Evolutionary conservation across 148 eudicot species (phyloP), one percentile per base, ranked within the genome.

Genomic region (Diospyros lotus): DNA sequence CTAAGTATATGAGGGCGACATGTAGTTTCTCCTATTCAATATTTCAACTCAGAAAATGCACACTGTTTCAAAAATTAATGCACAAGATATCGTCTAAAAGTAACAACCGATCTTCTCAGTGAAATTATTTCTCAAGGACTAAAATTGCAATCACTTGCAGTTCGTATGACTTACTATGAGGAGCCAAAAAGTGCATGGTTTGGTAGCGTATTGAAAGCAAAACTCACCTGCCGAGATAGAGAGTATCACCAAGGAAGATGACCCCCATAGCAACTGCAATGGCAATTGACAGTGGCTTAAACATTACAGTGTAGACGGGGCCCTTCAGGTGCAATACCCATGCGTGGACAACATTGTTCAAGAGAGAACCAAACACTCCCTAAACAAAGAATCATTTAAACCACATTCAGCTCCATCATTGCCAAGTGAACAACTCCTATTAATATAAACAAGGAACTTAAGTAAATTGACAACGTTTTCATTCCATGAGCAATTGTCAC

Each of bases 241-340:
- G 86, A 65, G 80, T 56, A 40, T 93, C 92, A 1, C 96, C 92
- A 0, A 93, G 87, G 80, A 91, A 85, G 9, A 87, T 66, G 58
- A 88, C 84, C 10, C 96, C 96, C 96, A 91, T 85, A 41, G 81
- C 80, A 43, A 86, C 91, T 56, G 98, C 96, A 73, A 93, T 88
- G 52, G 83, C 93, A 53, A 93, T 93, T 2, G 86, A 82, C n/a
- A 93, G 38, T 44, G 98, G 98, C 86, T 85, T 89, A 83, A 93
- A 93, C 93, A 91, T 84, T 14, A 94, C 88, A 18, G 91, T 81
- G 61, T 85, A 93, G 55, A 93, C 88, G 4, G 98, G 98, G 9
- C 94, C 98, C 74, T 81, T 93, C 53, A 80, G 14, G 13, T 69
- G 87, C 52, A 91, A 59, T 28, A 82, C 84, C 90, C 93, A 93